These are phyloP conservation scores for Hortiboletus campestris DNA, from an alignment of 768 basidiomycete genomes.

Conservation along the genomic window DNA sequence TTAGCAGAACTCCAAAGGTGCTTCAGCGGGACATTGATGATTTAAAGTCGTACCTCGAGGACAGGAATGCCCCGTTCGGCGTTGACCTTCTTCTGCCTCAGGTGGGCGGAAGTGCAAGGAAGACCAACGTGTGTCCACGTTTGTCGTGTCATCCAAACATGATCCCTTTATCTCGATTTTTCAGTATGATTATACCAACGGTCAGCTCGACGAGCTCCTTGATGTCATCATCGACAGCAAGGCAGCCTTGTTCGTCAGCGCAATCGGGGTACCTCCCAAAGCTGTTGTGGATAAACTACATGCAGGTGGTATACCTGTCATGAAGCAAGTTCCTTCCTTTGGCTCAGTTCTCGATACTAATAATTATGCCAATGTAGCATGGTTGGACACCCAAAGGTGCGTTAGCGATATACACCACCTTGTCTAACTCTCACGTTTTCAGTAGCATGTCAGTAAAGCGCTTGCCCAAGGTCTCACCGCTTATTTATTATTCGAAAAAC, in stretches of 20 bases:
- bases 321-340: slow-evolving; percentile 60
- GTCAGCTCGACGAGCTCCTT: slow-evolving; percentile 72
- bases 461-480: slow-evolving; percentile 57
- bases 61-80: slow-evolving; percentile 75
- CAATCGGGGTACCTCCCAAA: slow-evolving; percentile 82
- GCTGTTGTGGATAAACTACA: slow-evolving; percentile 81
- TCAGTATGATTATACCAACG: slow-evolving; percentile 73
- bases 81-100: slow-evolving; percentile 85
- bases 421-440: background rate
- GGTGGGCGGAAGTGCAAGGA: slow-evolving; percentile 76
- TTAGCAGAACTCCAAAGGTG: slow-evolving; percentile 70
- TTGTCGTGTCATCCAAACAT: background rate
- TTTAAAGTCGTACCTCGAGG: slow-evolving; percentile 69
- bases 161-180: background rate
- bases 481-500: background rate
- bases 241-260: slow-evolving; percentile 78
- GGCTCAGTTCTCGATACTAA: background rate
- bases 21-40: slow-evolving; percentile 67
- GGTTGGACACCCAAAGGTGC: slow-evolving; percentile 82
- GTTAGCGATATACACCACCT: background rate
- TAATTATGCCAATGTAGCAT: slow-evolving; percentile 43
- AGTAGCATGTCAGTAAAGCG: slow-evolving; percentile 69
- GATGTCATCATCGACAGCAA: slow-evolving; percentile 75
- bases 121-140: slow-evolving; percentile 60
- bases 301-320: slow-evolving; percentile 71